Conservation (phyloP, 305 asterid genomes). For the Ajuga reptans region DNA sequence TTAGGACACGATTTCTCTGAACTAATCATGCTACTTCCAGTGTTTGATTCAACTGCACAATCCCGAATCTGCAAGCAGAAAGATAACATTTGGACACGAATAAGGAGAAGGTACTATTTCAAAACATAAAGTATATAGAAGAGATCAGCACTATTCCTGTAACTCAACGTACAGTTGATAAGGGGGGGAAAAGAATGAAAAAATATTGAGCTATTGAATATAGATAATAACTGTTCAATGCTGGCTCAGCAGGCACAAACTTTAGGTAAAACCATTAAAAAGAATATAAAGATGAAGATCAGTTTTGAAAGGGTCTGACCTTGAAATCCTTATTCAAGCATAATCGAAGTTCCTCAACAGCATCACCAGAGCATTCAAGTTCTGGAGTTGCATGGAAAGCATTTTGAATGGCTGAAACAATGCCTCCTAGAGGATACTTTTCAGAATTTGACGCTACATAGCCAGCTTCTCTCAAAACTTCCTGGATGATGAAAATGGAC, state of each 20-base stretch:
- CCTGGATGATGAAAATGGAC: conserved; percentile 31
- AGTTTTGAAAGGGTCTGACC: conserved; percentile 30
- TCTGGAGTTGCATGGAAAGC: conserved; percentile 63
- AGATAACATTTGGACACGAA: not conserved
- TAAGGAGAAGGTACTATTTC: not conserved
- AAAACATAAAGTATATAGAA: not conserved
- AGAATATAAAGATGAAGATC: not conserved
- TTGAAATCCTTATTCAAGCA: conserved; percentile 76
- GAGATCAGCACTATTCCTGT: not conserved
- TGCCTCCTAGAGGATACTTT: conserved; percentile 61
- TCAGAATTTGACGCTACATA: conserved; percentile 60
- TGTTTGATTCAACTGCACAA: conserved; percentile 39
- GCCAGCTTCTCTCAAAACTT: conserved; percentile 56
- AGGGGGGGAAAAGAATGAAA: not conserved
- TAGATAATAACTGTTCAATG: not conserved
- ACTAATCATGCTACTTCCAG: conserved; percentile 6
- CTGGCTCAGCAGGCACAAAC: not conserved
- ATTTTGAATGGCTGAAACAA: conserved; percentile 61
- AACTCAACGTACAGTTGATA: not conserved
- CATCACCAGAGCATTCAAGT: conserved; percentile 48
- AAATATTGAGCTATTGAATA: not conserved
- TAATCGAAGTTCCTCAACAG: conserved; percentile 60
- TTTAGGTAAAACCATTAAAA: not conserved
- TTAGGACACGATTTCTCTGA: conserved; percentile 45
- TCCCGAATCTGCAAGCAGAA: conserved; percentile 51